Percentiles rank a stretch among this genome's conserved stretches.
Evolutionary conservation across 352 stramenopile genomes (phyloP).

Genomic region (Pythium apleroticum): DNA sequence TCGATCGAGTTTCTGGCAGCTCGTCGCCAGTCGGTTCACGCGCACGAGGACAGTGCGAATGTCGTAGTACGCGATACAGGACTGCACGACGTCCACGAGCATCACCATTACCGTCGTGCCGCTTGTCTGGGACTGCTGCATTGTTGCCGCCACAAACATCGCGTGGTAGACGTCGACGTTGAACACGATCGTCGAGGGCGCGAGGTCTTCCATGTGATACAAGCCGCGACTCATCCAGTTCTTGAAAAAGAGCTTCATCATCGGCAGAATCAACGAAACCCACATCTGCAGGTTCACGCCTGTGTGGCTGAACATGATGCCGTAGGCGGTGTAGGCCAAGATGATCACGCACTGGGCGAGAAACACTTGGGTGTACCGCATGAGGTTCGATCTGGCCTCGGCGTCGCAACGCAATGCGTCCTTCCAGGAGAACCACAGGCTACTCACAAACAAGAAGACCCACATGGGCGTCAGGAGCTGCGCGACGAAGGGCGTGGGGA

Average conservation of each 20-base stretch:
- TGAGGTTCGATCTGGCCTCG: not conserved
- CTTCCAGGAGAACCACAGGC: constrained; percentile 1
- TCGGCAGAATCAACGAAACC: constrained; percentile 1
- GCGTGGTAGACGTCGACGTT: constrained; percentile 11
- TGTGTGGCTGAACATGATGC: not conserved
- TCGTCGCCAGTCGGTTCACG: not conserved
- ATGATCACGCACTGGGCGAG: not conserved
- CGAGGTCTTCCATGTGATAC: constrained; percentile 18
- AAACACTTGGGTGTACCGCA: not conserved
- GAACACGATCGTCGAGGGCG: not conserved
- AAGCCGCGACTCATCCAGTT: not conserved
- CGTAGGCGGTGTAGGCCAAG: not conserved
- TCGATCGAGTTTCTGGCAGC: not conserved
- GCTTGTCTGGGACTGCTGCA: not conserved
- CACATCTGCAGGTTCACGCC: not conserved
- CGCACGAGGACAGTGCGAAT: not conserved
- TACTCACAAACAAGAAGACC: not conserved
- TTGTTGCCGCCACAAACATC: constrained; percentile 6
- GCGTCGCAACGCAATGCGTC: not conserved
- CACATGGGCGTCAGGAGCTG: not conserved
- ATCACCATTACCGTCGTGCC: constrained; percentile 8
- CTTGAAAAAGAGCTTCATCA: constrained; percentile 9
- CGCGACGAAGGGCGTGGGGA: constrained; percentile 6
- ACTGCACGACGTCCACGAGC: not conserved
- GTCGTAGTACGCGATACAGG: not conserved